Evolutionary conservation across 139 green algal species (phyloP), one percentile per base, ranked within the genome.

Genomic region (Limnomonas spitsbergensis): DNA sequence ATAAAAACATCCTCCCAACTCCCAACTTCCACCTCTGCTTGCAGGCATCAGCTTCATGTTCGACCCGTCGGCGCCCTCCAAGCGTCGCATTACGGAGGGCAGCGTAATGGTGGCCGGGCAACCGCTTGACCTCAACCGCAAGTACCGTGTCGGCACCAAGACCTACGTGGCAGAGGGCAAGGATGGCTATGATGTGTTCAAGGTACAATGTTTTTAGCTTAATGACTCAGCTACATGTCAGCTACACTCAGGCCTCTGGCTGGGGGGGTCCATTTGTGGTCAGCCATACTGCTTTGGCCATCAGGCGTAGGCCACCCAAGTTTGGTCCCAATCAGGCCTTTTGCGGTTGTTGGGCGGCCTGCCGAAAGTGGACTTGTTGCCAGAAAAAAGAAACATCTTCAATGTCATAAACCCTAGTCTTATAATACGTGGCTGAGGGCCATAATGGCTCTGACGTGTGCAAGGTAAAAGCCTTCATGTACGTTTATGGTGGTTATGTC

Each of bases 101-200:
- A 86, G 61, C 32, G 86, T 95, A 24, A 73, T 53, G 31, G 42
- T 91, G 32, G 85, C 52, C 7, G 81, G 76, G 4, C 32, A 82
- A 40, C 83, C 86, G 1, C 69, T 94, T 32, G 75, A 92, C 1
- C 34, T 81, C 36, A 66, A 77, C 3, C 52, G 69, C 0, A 80
- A 29, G 20, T 94, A 94, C 81, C 77, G 74, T 42, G 54, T 92
- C 32, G 87, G 78, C 0, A 92, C 87, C 69, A 95, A 95, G 79
- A 78, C 80, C 0, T 95, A 95, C 72, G 78, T 95, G 61, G 80
- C 82, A n/a, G 78, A 86, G 38, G 91, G 91, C 40, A 95, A 91
- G 75, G 90, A 94, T 77, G 90, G 90, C 35, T 94, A 89, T 79
- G 73, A 89, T 2, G 71, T 88, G 31, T 72, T 93, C 53, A 73